Conservation (phyloP, 169 alveolate genomes). For the Eimeria maxima region DNA sequence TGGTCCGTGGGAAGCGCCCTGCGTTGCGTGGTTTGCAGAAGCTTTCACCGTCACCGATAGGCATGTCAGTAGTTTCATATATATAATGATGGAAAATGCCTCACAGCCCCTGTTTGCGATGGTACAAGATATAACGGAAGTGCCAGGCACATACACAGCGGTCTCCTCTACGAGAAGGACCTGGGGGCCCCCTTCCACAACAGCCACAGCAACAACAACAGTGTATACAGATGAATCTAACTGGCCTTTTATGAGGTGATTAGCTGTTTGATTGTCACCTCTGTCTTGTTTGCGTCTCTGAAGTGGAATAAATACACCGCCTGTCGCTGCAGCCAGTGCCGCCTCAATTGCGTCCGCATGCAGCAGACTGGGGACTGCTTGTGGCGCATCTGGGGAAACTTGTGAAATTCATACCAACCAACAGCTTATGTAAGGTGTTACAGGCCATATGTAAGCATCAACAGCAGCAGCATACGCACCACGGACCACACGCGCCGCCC, state of each 20-base stretch:
- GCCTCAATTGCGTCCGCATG: slow-evolving; percentile 8
- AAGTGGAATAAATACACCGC: background rate
- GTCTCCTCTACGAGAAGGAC: background rate
- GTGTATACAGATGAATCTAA: background rate
- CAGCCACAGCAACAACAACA: background rate
- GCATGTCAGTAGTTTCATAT: background rate
- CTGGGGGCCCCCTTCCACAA: background rate
- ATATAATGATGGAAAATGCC: background rate
- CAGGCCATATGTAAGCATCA: background rate
- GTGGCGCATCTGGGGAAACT: background rate
- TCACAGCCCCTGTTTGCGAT: background rate
- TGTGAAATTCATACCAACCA: background rate
- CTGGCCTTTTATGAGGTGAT: background rate
- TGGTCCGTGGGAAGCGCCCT: background rate
- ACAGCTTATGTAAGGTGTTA: background rate
- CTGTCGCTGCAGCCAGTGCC: background rate
- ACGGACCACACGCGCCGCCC: background rate
- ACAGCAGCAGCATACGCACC: slow-evolving; percentile 14
- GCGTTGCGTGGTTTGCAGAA: background rate
- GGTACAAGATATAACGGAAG: background rate
- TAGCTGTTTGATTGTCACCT: background rate
- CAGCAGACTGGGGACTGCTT: background rate
- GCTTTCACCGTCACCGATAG: too few species aligned
- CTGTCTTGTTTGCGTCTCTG: background rate
- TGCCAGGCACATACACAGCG: background rate